Evolutionary conservation across 176 grass and related monocot species (phyloP), one percentile per base, ranked within the genome.

Genomic region (Carex kokanica): DNA sequence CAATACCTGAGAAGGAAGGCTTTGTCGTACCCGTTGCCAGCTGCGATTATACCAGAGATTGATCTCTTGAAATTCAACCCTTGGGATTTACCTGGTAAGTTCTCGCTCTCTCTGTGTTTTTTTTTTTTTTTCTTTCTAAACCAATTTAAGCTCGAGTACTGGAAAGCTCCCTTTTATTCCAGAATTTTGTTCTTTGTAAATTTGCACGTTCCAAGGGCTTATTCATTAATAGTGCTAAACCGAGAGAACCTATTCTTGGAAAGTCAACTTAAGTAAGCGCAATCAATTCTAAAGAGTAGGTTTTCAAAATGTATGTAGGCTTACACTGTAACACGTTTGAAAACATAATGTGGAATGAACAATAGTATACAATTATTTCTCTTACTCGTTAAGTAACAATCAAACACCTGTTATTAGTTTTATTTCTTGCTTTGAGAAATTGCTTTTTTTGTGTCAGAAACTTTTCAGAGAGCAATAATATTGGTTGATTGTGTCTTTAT

Each of bases 1-100:
- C 92, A 94, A 73, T 94, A 94, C 88, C 88, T 94, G 84, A 86
- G 87, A 3, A 88, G 88, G 52, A 88, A 88, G 83, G 88, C 85
- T 56, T 79, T 92, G 5, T 79, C 77, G 0, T 68, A 71, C 10
- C 92, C 90, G 2, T 86, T 94, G n/a, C 92, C 92, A 0, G 60
- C 88, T 9, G 87, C 83, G 18, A 80, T 92, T 0, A 94, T 94
- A 74, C 90, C 92, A 52, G 92, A 94, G 12, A 54, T 94, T 45
- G 88, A 87, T 20, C 84, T 94, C 86, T 88, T 91, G 4, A 83
- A 86, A 57, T 86, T 90, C 81, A 84, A 94, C 29, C 92, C 92
- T 61, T 88, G 86, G 88, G 90, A 94, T 59, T 79, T 85, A 55
- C 84, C 84, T 85, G 84, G 84, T 85, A 58, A 78, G 53, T 61